Percentiles rank a stretch among this genome's conserved stretches.
These are phyloP conservation scores for Gastrolobium bilobum DNA, from an alignment of 306 rosid genomes.

Conservation along the genomic window DNA sequence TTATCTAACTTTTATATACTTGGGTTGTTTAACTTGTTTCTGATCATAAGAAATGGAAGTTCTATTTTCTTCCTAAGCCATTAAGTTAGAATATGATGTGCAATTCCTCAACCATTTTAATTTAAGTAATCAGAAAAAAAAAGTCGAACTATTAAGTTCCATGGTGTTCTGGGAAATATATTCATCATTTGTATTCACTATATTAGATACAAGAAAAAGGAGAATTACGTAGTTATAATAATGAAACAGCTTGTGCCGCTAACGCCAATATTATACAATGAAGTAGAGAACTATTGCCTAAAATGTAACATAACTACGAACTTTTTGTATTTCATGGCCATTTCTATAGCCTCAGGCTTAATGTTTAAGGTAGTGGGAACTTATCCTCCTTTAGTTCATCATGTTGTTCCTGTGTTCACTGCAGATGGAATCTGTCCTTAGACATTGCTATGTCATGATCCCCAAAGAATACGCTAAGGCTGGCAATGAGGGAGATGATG, in stretches of 20 bases:
- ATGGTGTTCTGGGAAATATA: constrained; percentile 13
- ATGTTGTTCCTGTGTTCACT: constrained; percentile 38
- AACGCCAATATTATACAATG: background rate
- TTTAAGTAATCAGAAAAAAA: constrained; percentile 8
- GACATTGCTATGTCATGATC: constrained; percentile 75
- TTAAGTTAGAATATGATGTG: background rate
- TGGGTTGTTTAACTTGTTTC: constrained; percentile 5
- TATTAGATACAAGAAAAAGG: constrained; percentile 6
- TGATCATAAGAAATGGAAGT: background rate
- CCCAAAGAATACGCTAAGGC: constrained; percentile 88
- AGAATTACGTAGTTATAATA: background rate
- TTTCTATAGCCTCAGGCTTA: constrained; percentile 20
- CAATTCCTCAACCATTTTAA: background rate
- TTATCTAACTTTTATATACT: constrained; percentile 8
- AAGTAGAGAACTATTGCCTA: constrained; percentile 15
- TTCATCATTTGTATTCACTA: background rate
- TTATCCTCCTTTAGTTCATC: constrained; percentile 40
- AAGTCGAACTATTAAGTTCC: constrained; percentile 1
- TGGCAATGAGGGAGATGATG: constrained; percentile 80
- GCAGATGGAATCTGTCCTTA: constrained; percentile 89
- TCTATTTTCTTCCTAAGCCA: constrained; percentile 4
- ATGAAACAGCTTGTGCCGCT: constrained; percentile 17
- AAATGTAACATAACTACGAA: constrained; percentile 11
- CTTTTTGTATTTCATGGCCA: constrained; percentile 29
- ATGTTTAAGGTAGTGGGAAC: constrained; percentile 28